phyloP scores from a whole-genome alignment of 139 green algal genomes.

The Chlamydomonas urium region DNA sequence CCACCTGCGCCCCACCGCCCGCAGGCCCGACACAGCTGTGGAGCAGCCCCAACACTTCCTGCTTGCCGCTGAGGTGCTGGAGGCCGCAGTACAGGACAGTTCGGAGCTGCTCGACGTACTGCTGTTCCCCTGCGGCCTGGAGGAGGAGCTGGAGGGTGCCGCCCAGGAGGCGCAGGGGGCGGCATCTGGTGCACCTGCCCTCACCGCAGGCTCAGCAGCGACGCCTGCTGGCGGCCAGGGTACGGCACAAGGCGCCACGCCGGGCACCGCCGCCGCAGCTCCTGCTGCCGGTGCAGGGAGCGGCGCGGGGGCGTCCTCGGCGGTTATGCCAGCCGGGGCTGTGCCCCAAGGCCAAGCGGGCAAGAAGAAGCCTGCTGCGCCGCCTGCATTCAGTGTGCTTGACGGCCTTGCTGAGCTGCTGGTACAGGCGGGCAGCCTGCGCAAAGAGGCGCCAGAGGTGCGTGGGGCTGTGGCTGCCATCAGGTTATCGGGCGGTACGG shows the following conservation, averaged over 20 bases:
- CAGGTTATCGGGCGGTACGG: too few species aligned
- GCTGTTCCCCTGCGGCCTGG: constrained; percentile 44
- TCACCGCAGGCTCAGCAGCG: too few species aligned
- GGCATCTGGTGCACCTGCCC: too few species aligned
- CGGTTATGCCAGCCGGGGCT: background rate
- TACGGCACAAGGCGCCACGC: background rate
- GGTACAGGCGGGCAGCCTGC: constrained; percentile 17
- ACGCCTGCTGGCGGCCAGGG: too few species aligned
- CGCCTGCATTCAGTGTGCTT: constrained; percentile 37
- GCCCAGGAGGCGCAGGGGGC: too few species aligned
- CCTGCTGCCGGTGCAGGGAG: background rate
- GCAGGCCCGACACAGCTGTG: background rate
- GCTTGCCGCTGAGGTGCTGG: constrained; percentile 39
- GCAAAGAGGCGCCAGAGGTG: constrained; percentile 30
- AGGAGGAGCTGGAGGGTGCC: constrained; percentile 16
- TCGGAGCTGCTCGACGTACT: constrained; percentile 49
- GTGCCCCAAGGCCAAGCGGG: background rate
- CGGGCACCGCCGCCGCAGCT: background rate
- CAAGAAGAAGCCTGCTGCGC: background rate
- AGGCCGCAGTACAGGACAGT: constrained; percentile 30
- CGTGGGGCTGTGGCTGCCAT: too few species aligned
- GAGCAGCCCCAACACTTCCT: constrained; percentile 14
- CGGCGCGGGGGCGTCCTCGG: background rate
- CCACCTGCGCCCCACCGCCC: background rate
- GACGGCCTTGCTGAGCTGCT: constrained; percentile 51